Base-by-base conservation (phyloP, 1,284 basidiomycete genomes). In the Apiotrichum sp. region DNA sequence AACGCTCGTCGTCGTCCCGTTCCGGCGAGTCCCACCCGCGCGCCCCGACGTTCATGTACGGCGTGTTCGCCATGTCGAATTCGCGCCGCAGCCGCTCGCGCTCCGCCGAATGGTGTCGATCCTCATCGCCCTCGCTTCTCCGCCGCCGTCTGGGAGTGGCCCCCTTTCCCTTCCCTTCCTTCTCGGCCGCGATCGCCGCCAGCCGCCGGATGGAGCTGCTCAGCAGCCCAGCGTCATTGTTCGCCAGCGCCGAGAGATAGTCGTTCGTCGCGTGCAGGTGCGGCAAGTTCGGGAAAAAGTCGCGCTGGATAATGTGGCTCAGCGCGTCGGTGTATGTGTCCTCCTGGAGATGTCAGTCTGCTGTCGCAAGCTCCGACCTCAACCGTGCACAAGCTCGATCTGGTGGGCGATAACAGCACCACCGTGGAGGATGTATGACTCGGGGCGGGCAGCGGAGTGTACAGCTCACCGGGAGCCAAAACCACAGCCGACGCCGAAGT, bases 231-330 rank as follows among this genome's bases (percentile, higher is more conserved):
- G 87, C 83, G 69, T 93, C 88, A 61, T 85, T 80, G 31, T 84
- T 79, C 44, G 81, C 80, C 29, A 91, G 78, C 1, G 90, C 89
- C 57, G 88, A 85, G 14, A 93, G 82, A 72, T 90, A 91, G 55
- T 81, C 82, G 72, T 92, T 89, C 14, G 89, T 89, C 22, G 89
- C 88, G 65, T 93, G 88, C 35, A 93, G 80, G 65, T 89, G 88
- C 22, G 86, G 84, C 10, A 96, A 83, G 11, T 87, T 89, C 0
- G 95, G 95, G 70, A 98, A 99, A 81, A 98, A 99, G 78, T 98
- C 93, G 51, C 96, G 86, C 48, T 89, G 87, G 71, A 98, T 97
- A 70, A 98, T 96, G 50, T 86, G 82, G 3, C 90, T 91, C n/a
- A 98, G 81, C 1, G 89, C 88, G 51, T 83, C 84, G 1, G 91